These are phyloP conservation scores for Olyra latifolia DNA, from an alignment of 176 grass and related monocot species.

Conservation along the genomic window DNA sequence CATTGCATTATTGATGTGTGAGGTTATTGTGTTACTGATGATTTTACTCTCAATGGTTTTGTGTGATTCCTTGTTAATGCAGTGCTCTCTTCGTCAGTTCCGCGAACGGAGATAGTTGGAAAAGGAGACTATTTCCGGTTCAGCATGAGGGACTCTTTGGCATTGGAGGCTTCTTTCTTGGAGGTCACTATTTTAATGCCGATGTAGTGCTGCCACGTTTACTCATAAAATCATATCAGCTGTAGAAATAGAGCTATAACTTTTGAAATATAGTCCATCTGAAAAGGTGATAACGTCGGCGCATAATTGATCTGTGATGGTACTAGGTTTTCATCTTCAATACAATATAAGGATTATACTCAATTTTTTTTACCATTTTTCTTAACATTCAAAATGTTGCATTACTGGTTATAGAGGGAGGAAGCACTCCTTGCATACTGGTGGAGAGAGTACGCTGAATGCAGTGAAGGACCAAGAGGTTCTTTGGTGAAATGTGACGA, in stretches of 20 bases:
- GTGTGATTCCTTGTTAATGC: slow-evolving; percentile 10
- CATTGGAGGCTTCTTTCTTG: slow-evolving; percentile 92
- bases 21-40: background rate
- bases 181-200: slow-evolving; percentile 47
- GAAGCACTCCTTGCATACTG: slow-evolving; percentile 85
- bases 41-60: background rate
- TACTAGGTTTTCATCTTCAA: background rate
- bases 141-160: slow-evolving; percentile 88
- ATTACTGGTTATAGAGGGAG: slow-evolving; percentile 66
- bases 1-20: background rate
- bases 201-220: background rate
- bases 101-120: slow-evolving; percentile 76
- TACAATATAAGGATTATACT: background rate
- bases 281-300: background rate
- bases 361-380: background rate
- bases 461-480: slow-evolving; percentile 78
- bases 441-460: slow-evolving; percentile 96
- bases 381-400: background rate
- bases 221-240: background rate
- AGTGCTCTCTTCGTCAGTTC: slow-evolving; percentile 84
- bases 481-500: slow-evolving; percentile 35
- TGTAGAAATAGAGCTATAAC: background rate
- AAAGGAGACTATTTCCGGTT: slow-evolving; percentile 98
- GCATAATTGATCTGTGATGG: background rate
- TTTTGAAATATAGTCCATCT: background rate